Evolutionary conservation across 768 basidiomycete species (phyloP).

Genomic region (Suillus spraguei): DNA sequence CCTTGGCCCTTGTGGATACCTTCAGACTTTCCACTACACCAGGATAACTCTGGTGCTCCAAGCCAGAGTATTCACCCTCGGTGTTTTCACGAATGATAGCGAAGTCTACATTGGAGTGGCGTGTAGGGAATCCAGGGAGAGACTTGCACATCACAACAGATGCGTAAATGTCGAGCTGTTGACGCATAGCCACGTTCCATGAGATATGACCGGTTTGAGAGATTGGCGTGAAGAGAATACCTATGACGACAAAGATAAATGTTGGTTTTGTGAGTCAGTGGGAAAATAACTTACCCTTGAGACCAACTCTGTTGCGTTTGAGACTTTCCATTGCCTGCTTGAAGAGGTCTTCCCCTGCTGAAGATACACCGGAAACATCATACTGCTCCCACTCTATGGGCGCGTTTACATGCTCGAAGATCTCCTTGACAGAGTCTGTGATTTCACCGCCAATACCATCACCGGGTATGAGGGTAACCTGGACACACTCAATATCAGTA

Average conservation of each 20-base stretch:
- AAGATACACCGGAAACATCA: constrained; percentile 95
- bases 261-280: constrained; percentile 10
- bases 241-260: constrained; percentile 40
- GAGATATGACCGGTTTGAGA: constrained; percentile 96
- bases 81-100: constrained; percentile 99
- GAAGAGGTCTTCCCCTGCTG: constrained; percentile 92
- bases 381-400: constrained; percentile 99
- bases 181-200: constrained; percentile 99
- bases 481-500: constrained; percentile 27
- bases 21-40: constrained; percentile 99
- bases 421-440: constrained; percentile 98
- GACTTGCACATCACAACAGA: constrained; percentile 99
- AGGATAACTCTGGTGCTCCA: constrained; percentile 97
- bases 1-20: constrained; percentile 93
- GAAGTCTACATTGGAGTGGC: constrained; percentile 96
- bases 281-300: constrained; percentile 72
- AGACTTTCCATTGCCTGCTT: constrained; percentile 97
- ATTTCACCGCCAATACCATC: constrained; percentile 98
- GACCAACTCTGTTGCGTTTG: constrained; percentile 95
- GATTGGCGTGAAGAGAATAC: constrained; percentile 98
- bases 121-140: constrained; percentile 92
- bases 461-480: constrained; percentile 97
- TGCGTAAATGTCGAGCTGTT: constrained; percentile 98
- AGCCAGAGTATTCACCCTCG: constrained; percentile 98
- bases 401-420: constrained; percentile 96